Conservation (phyloP, 108 stramenopile genomes). For the Heterococcus sp. region DNA sequence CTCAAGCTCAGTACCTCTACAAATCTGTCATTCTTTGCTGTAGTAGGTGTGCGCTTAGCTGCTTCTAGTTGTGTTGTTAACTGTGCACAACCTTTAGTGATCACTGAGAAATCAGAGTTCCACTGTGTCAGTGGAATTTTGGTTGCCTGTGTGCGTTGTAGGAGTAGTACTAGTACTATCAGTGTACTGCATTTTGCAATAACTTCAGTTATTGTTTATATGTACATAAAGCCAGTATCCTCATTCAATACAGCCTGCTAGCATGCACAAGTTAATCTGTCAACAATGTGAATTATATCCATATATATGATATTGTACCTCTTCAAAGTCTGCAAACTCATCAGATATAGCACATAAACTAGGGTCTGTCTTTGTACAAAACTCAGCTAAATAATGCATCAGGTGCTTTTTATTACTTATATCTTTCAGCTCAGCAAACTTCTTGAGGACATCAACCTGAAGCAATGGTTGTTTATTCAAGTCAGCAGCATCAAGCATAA, state of each 20-base stretch:
- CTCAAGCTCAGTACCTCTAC: background rate
- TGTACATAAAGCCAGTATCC: no score
- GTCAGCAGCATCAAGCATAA: no score
- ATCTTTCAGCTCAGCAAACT: conserved; percentile 41
- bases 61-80: background rate
- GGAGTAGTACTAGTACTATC: no score
- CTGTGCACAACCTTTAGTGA: background rate
- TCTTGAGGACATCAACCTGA: conserved; percentile 37
- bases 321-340: conserved; percentile 37
- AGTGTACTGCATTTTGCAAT: no score
- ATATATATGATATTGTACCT: conserved; percentile 14
- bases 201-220: no score
- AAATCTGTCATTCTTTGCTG: background rate
- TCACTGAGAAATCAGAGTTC: background rate
- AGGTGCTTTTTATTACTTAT: conserved; percentile 33
- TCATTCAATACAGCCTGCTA: no score
- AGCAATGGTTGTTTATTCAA: no score
- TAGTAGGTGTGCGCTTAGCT: background rate
- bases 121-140: conserved; percentile 38
- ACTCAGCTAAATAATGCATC: conserved; percentile 30
- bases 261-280: no score
- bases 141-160: conserved; percentile 39
- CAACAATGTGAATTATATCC: no score
- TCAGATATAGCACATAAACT: conserved; percentile 19
- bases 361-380: conserved; percentile 12